Percentiles rank a stretch among this genome's conserved stretches.
Conservation (phyloP, 1,284 basidiomycete genomes). For the Austropuccinia psidii region DNA sequence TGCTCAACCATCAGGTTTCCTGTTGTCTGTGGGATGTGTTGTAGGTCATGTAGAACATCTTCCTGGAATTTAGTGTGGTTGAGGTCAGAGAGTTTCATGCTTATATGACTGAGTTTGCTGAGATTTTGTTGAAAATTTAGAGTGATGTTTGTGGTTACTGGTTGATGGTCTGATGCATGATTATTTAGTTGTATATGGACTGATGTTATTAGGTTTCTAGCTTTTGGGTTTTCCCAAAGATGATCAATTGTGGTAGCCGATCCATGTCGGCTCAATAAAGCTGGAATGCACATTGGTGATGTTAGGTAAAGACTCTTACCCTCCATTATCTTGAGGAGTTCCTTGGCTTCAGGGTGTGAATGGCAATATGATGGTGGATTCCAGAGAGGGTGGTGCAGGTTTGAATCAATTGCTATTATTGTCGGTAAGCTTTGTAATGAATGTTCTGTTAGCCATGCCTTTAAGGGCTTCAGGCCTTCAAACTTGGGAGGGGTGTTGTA, state of each 20-base stretch:
- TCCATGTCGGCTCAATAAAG: background rate
- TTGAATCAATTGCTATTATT: slow-evolving; percentile 2
- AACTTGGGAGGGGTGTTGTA: background rate
- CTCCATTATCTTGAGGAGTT: background rate
- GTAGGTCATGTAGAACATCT: no score
- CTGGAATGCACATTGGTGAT: slow-evolving; percentile 13
- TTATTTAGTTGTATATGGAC: background rate
- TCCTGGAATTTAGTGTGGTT: no score
- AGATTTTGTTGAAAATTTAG: no score
- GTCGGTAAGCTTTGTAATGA: background rate
- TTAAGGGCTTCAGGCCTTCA: no score
- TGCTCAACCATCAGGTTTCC: no score
- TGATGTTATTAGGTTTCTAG: background rate
- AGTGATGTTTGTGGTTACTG: background rate
- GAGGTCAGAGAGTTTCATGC: no score
- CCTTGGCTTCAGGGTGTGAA: background rate
- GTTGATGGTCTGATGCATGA: background rate
- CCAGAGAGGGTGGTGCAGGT: slow-evolving; percentile 4
- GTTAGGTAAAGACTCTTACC: background rate
- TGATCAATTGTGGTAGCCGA: background rate
- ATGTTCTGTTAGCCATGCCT: background rate
- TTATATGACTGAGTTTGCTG: no score
- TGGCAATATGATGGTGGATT: background rate
- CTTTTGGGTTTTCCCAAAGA: background rate
- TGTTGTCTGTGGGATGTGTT: no score